Evolutionary conservation across 192 early-diverging fungal species (phyloP).

Genomic region (Spizellomyces sp.): DNA sequence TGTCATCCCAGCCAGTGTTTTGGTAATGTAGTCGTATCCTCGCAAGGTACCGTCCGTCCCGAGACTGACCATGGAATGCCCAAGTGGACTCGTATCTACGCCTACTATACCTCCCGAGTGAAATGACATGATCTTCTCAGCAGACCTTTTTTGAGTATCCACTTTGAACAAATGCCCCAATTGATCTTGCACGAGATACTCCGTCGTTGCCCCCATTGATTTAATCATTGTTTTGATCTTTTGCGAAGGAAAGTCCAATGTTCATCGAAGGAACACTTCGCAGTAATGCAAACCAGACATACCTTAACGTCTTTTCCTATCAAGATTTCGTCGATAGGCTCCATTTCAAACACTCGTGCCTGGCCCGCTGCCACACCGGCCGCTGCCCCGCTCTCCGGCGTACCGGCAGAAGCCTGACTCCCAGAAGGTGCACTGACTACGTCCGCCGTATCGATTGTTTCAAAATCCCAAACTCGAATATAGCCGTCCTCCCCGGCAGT

Average conservation of each 20-base stretch:
- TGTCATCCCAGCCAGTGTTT: slow-evolving; percentile 26
- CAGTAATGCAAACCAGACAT: background rate
- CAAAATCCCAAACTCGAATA: slow-evolving; percentile 63
- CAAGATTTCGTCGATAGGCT: slow-evolving; percentile 58
- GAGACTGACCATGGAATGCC: slow-evolving; percentile 49
- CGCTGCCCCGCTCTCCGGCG: slow-evolving; percentile 16
- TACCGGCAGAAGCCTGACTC: background rate
- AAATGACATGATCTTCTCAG: slow-evolving; percentile 48
- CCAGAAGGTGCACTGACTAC: slow-evolving; percentile 27
- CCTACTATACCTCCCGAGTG: slow-evolving; percentile 53
- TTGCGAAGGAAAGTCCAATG: slow-evolving; percentile 1
- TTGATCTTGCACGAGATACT: slow-evolving; percentile 54
- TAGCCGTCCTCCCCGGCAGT: slow-evolving; percentile 65
- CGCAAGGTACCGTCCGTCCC: slow-evolving; percentile 52
- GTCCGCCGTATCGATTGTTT: slow-evolving; percentile 62
- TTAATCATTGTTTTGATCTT: slow-evolving; percentile 53
- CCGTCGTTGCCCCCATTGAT: slow-evolving; percentile 29
- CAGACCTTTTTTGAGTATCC: slow-evolving; percentile 50
- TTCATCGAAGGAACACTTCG: background rate
- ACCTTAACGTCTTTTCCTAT: slow-evolving; percentile 65
- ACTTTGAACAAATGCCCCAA: slow-evolving; percentile 49
- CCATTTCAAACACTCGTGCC: slow-evolving; percentile 59
- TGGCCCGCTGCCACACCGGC: slow-evolving; percentile 28
- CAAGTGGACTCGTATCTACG: slow-evolving; percentile 44
- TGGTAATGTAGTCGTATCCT: slow-evolving; percentile 52